Evolutionary conservation across 495 filamentous ascomycete species (phyloP), one percentile per base, ranked within the genome.

Genomic region (Cladorrhinum samala): DNA sequence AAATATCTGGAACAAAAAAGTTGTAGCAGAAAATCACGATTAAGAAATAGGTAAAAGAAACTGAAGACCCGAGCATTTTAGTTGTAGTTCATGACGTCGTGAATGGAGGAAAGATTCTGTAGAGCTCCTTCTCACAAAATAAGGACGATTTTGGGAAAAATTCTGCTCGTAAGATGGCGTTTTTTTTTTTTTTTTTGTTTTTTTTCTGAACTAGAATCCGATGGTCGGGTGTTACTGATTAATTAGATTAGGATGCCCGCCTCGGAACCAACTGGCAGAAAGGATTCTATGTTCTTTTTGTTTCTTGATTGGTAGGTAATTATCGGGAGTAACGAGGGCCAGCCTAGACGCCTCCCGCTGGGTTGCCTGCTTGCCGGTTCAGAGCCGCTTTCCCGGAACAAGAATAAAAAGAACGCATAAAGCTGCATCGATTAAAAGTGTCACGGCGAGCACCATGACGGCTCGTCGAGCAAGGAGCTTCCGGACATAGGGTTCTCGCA

Each of bases 321-420:
- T 13, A 42, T 43, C 45, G 52, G 52, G 52, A 36, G 52, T 39
- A 46, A 55, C n/a, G n/a, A n/a, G n/a, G 49, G 54, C 48, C 48
- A 24, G 54, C 48, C 47, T 47, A 55, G 27, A 33, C 27, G 27
- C 2, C 41, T 42, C 43, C 41, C 30, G 33, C 36, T 47, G 40
- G 39, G 17, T 23, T 18, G n/a, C 25, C 14, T 8, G 20, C 6
- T 9, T 19, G 17, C 37, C 48, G 30, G 9, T 49, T 64, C 71
- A 96, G 50, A 98, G 76, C 59, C 88, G 78, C 50, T 89, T 91
- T 17, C 93, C 92, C 0, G 93, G 93, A 2, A 98, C 93, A 48
- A 98, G 84, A 51, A 94, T 87, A 73, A 95, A 97, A 27, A 96
- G 72, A 38, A 89, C 77, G 53, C 83, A 87, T 8, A 95, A 68